These are phyloP conservation scores for Suhomyces anneliseae DNA, from an alignment of 1,139 yeast genomes.

Conservation along the genomic window DNA sequence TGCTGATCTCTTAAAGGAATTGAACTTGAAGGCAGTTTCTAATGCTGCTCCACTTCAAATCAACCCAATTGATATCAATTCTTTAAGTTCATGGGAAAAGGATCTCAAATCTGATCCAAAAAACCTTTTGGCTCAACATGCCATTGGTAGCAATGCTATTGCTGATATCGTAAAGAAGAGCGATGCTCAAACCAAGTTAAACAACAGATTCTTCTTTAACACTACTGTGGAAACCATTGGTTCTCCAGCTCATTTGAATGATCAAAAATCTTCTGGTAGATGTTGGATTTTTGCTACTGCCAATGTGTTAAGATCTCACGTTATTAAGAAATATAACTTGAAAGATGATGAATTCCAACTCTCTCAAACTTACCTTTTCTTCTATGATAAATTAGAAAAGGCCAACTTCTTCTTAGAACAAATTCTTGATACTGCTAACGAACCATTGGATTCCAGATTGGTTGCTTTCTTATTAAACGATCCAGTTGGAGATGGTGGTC, in stretches of 20 bases:
- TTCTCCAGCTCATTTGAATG: constrained; percentile 58
- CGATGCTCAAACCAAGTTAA: constrained; percentile 18
- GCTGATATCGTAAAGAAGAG: constrained; percentile 44
- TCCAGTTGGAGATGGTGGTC: constrained; percentile 83
- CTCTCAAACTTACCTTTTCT: constrained; percentile 70
- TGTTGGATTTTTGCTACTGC: constrained; percentile 89
- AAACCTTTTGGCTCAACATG: constrained; percentile 59
- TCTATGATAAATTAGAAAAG: constrained; percentile 74
- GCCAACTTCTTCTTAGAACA: constrained; percentile 77
- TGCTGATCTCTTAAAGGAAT: constrained; percentile 5
- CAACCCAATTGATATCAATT: constrained; percentile 8
- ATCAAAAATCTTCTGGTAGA: constrained; percentile 74
- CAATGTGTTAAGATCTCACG: constrained; percentile 63
- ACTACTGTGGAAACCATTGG: constrained; percentile 63
- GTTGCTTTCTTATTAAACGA: constrained; percentile 60
- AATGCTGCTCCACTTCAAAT: constrained; percentile 1
- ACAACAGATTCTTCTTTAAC: constrained; percentile 57
- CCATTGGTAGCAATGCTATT: constrained; percentile 53
- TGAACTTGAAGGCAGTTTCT: constrained; percentile 10
- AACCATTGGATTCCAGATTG: constrained; percentile 66
- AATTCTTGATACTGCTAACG: constrained; percentile 62
- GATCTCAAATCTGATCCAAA: constrained; percentile 52
- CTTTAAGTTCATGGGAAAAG: constrained; percentile 45
- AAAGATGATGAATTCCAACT: constrained; percentile 62
- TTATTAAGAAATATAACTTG: constrained; percentile 62